Conservation (phyloP, 495 filamentous ascomycete species). For the Chaetomium cochliodes region DNA sequence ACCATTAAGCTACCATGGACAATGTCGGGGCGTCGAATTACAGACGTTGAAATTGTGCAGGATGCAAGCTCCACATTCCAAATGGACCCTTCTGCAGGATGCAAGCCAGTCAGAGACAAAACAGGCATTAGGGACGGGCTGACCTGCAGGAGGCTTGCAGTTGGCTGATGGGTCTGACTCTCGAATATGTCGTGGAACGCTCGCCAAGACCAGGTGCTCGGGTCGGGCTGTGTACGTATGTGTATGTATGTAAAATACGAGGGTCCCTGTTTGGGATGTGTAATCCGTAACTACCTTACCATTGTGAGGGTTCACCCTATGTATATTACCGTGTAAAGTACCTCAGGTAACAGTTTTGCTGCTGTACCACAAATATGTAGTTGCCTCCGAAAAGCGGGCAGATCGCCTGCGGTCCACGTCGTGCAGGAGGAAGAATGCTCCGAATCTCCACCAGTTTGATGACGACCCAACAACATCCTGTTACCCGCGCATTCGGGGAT, state of each 20-base stretch:
- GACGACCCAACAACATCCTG: not conserved
- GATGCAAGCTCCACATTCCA: not conserved
- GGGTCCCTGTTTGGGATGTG: too few relatives aligned
- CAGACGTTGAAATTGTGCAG: not conserved
- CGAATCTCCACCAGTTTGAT: not conserved
- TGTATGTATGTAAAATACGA: too few relatives aligned
- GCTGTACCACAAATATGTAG: too few relatives aligned
- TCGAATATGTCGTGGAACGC: not conserved
- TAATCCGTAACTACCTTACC: too few relatives aligned
- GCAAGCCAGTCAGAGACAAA: not conserved
- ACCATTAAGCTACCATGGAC: not conserved
- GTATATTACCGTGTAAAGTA: too few relatives aligned
- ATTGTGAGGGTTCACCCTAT: too few relatives aligned
- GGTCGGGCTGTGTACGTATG: not conserved
- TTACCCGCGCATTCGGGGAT: too few relatives aligned
- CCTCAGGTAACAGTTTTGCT: too few relatives aligned
- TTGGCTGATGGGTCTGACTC: slow-evolving; percentile 6
- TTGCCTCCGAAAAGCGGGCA: too few relatives aligned
- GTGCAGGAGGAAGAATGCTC: not conserved
- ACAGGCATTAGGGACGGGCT: not conserved
- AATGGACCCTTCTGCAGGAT: not conserved
- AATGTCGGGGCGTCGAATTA: not conserved
- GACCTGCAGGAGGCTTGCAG: slow-evolving; percentile 26
- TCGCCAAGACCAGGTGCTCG: not conserved
- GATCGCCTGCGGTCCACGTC: too few relatives aligned